Conservation (phyloP, 1,284 basidiomycete species). For the Heterobasidion occidentale region DNA sequence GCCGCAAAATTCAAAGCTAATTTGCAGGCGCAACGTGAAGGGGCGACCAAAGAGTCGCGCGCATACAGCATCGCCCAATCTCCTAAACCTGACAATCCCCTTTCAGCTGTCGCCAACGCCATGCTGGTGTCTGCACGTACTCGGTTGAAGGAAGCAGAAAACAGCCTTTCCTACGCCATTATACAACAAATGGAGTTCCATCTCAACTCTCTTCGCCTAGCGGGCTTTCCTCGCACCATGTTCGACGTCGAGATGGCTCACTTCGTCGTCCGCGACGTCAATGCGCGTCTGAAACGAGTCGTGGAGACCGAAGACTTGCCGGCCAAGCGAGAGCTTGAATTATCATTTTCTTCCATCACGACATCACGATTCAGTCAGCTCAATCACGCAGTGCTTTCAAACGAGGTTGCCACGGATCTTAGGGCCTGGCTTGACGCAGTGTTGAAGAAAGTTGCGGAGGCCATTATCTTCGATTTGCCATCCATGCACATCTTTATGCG, state of each 20-base stretch:
- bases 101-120: slow-evolving; percentile 77
- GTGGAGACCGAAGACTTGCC: slow-evolving; percentile 41
- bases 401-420: slow-evolving; percentile 31
- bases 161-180: slow-evolving; percentile 50
- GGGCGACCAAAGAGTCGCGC: slow-evolving; percentile 65
- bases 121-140: slow-evolving; percentile 70
- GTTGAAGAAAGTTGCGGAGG: slow-evolving; percentile 50
- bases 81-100: slow-evolving; percentile 66
- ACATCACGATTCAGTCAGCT: slow-evolving; percentile 64
- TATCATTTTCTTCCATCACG: slow-evolving; percentile 67
- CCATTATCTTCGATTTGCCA: slow-evolving; percentile 70
- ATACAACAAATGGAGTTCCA: slow-evolving; percentile 66
- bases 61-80: slow-evolving; percentile 60
- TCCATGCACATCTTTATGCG: slow-evolving; percentile 74
- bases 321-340: slow-evolving; percentile 51
- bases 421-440: slow-evolving; percentile 49
- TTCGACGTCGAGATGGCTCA: slow-evolving; percentile 66
- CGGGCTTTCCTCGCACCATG: slow-evolving; percentile 73
- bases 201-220: slow-evolving; percentile 51
- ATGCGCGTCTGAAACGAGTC: slow-evolving; percentile 56
- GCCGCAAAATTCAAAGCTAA: slow-evolving; percentile 66
- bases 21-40: slow-evolving; percentile 64
- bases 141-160: slow-evolving; percentile 57
- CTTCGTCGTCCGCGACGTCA: slow-evolving; percentile 58
- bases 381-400: slow-evolving; percentile 34